Base-by-base conservation (phyloP, 2,329 filamentous ascomycete genomes). In the Tolypocladium inflatum region DNA sequence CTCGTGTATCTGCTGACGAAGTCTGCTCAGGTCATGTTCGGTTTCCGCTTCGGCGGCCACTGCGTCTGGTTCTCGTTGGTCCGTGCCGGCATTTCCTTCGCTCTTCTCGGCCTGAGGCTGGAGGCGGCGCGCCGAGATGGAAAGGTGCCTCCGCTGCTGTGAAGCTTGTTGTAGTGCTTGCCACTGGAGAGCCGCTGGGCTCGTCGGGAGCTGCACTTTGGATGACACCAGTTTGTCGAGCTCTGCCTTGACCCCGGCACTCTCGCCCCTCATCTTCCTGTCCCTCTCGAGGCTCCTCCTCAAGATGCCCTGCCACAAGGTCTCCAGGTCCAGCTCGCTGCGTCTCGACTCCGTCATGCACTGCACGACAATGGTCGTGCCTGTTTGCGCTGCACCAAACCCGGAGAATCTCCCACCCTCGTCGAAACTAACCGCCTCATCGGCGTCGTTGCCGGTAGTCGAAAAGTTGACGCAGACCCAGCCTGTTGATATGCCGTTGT, bases 391-490 rank as follows among this genome's bases (percentile, higher is more conserved):
- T 1, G 76, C 69, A 2, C 91, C 90, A 67, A 97, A 97, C 0
- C 93, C 93, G 39, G 91, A 86, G 58, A 92, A 84, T 10, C 81
- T 78, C 17, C 84, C 79, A 15, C 74, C 73, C 19, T 76, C 74
- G 23, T 79, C 76, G 42, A 79, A 68, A 33, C 76, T 72, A 13
- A 73, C 69, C 17, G 73, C 68, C 61, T 83, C 78, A 10, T 70
- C 67, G 19, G 70, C 66, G n/a, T 79, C 76, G 26, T 82, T 80
- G 50, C 87, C 83, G 1, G 91, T 80, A 19, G 82, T 83, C 5
- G 90, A 90, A 11, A 94, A 82, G 69, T 96, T 95, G 60, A 97
- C 89, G 72, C 94, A 99, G 23, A 99, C 88, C 94, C 94, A 99
- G 11, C 91, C 92, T 1, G 93, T 97, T 15, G 88, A 87, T 56